Conservation (phyloP, 768 basidiomycete species). For the Leccinum aurantiacum region DNA sequence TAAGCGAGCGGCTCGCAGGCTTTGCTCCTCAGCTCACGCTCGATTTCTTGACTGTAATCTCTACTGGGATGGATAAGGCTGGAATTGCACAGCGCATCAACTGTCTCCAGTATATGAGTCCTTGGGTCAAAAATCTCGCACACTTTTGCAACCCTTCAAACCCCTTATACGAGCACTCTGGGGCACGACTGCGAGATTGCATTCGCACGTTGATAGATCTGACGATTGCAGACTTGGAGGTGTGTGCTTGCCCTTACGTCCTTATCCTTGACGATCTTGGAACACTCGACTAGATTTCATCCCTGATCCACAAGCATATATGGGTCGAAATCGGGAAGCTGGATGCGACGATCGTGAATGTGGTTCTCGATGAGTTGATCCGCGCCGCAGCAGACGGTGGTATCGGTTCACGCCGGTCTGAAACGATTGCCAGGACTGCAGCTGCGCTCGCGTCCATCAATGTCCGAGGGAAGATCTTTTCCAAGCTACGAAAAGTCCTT, state of each 20-base stretch:
- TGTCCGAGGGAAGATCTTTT: slow-evolving; percentile 74
- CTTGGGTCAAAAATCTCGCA: slow-evolving; percentile 84
- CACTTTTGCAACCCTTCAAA: slow-evolving; percentile 68
- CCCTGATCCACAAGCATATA: slow-evolving; percentile 67
- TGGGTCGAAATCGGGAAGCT: slow-evolving; percentile 77
- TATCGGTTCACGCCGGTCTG: slow-evolving; percentile 70
- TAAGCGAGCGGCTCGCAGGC: slow-evolving; percentile 71
- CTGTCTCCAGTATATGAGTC: slow-evolving; percentile 79
- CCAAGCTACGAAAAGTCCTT: slow-evolving; percentile 77
- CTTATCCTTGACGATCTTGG: slow-evolving; percentile 4
- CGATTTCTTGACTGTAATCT: slow-evolving; percentile 87
- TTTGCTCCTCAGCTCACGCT: slow-evolving; percentile 82
- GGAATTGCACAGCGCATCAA: slow-evolving; percentile 56
- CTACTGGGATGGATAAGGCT: slow-evolving; percentile 55
- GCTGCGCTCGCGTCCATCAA: slow-evolving; percentile 73
- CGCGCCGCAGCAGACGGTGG: slow-evolving; percentile 84
- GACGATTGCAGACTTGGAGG: slow-evolving; percentile 72
- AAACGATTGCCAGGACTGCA: slow-evolving; percentile 72
- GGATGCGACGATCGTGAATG: slow-evolving; percentile 64
- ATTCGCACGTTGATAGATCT: slow-evolving; percentile 77
- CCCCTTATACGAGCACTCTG: slow-evolving; percentile 67
- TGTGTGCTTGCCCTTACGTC: slow-evolving; percentile 36
- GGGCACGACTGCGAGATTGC: slow-evolving; percentile 75
- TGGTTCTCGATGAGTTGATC: slow-evolving; percentile 77
- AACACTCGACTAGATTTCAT: slow-evolving; percentile 50